Evolutionary conservation across 1,139 yeast species (phyloP), one percentile per base, ranked within the genome.

Genomic region (Barnettozyma hawaiiensis): DNA sequence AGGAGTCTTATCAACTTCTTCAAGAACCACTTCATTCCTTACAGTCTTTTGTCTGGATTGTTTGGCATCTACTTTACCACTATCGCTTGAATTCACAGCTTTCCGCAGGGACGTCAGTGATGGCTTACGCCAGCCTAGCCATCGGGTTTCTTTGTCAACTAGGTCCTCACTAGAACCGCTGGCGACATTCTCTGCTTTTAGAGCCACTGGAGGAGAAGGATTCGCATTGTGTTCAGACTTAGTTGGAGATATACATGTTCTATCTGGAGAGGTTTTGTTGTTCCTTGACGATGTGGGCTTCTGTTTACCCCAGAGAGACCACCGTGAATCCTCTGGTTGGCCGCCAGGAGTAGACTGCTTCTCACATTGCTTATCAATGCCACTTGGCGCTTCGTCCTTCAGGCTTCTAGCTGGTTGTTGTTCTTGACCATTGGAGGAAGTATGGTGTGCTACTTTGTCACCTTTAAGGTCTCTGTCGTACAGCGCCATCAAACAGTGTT

Each of bases 101-200:
- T 45, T 51, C 32, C 47, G 49, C 35, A 58, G 28, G 2, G 63
- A 58, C 2, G 53, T 47, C 18, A 49, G 32, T 2, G 60, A 55
- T 3, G 59, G 51, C 32, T 47, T 49, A 28, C 45, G 44, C 61
- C 61, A 57, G n/a, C 49, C 47, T 11, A 54, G 44, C 58, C 58
- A 54, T 12, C 47, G 43, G 12, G 40, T 14, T n/a, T 47, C 41
- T 10, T n/a, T 18, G 2, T 38, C 46, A 21, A 42, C 49, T 8
- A 42, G 35, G 5, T 43, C 39, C 5, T 46, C 44, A 18, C 41
- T 35, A 24, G 46, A 37, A n/a, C 31, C 29, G 9, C 23, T 22
- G 29, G 22, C 16, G 22, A 15, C 16, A 22, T 8, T n/a, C n/a
- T 18, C n/a, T 10, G 21, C 18, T 29, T 16, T 29, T n/a, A 29